phyloP scores from a whole-genome alignment of 805 yeast species.

The Wickerhamiella occidentalis region DNA sequence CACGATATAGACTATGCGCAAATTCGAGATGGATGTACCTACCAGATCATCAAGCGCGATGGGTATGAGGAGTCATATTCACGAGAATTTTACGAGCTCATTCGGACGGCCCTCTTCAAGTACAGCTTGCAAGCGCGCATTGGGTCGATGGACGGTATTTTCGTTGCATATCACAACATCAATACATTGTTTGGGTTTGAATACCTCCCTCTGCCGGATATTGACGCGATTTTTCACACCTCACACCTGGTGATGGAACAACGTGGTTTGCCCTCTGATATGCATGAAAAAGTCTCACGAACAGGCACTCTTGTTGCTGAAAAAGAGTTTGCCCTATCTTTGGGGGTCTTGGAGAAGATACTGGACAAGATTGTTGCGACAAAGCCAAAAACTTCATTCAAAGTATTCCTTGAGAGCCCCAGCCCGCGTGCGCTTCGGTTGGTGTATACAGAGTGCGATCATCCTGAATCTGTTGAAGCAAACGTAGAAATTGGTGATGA shows the following conservation, averaged over 20 bases:
- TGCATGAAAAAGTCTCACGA: constrained; percentile 23
- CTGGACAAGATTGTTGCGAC: constrained; percentile 31
- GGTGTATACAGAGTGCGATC: background rate
- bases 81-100: constrained; percentile 64
- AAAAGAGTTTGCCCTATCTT: constrained; percentile 50
- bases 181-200: constrained; percentile 77
- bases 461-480: background rate
- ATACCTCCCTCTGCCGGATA: constrained; percentile 60
- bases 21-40: constrained; percentile 46
- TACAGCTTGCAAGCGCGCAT: constrained; percentile 85
- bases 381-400: constrained; percentile 10
- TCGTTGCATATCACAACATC: constrained; percentile 81
- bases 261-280: constrained; percentile 18
- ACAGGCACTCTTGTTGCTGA: constrained; percentile 45
- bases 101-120: constrained; percentile 64
- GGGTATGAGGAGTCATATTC: constrained; percentile 75
- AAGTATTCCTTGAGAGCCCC: constrained; percentile 19
- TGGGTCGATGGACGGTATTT: constrained; percentile 95
- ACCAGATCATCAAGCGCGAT: constrained; percentile 46
- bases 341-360: constrained; percentile 39
- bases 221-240: constrained; percentile 53
- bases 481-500: background rate
- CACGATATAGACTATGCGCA: constrained; percentile 58
- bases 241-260: constrained; percentile 25
- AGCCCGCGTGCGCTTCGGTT: constrained; percentile 17